A percentile compares a stretch with the other conserved stretches of the same genome.
Evolutionary conservation across 2,329 filamentous ascomycete species (phyloP).

Genomic region (Phaeosphaeria sp.): DNA sequence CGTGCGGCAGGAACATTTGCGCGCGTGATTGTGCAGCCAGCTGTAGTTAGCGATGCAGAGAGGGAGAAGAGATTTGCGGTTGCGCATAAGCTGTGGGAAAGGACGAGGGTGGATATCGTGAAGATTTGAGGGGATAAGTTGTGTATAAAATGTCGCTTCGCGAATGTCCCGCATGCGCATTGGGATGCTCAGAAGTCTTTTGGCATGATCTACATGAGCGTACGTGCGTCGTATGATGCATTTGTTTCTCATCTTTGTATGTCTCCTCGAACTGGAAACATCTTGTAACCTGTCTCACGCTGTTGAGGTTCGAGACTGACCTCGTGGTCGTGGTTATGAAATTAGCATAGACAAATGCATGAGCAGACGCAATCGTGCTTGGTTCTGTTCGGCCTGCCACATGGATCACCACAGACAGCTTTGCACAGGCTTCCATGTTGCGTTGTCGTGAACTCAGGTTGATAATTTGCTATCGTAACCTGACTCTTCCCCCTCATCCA

Average conservation of each 20-base stretch:
- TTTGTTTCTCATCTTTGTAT: not conserved
- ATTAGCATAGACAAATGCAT: no score
- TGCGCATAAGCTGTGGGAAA: constrained; percentile 78
- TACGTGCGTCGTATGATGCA: not conserved
- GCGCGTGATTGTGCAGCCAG: constrained; percentile 75
- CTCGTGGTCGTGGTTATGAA: no score
- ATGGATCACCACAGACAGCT: not conserved
- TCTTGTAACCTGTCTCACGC: no score
- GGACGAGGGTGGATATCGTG: constrained; percentile 85
- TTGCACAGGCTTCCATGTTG: not conserved
- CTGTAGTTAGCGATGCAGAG: constrained; percentile 65
- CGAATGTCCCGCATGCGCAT: not conserved
- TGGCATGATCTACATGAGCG: not conserved
- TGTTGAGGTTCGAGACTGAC: no score
- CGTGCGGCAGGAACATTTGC: constrained; percentile 86
- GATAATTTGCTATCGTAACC: constrained; percentile 34
- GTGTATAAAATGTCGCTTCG: not conserved
- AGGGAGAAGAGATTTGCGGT: constrained; percentile 62
- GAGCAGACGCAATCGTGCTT: no score
- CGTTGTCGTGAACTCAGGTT: constrained; percentile 28
- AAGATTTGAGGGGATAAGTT: constrained; percentile 62
- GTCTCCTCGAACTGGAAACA: no score
- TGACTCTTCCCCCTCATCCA: constrained; percentile 21
- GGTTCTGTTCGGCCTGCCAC: not conserved
- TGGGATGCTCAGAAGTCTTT: not conserved